Base-by-base conservation (phyloP, 768 basidiomycete species). In the Candolleomyces efflorescens region DNA sequence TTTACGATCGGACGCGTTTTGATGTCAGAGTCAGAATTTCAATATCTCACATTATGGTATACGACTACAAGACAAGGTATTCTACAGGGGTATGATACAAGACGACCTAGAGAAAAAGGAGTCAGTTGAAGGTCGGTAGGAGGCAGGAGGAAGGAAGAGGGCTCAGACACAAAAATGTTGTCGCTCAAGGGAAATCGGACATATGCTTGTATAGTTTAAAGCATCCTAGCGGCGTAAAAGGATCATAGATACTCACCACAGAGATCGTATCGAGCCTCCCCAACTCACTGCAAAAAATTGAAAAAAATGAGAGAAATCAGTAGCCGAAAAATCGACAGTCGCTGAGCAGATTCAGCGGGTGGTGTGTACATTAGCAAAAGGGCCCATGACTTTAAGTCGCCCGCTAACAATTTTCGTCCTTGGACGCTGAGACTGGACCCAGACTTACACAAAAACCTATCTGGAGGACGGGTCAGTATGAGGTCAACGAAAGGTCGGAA, bases 351-450 rank as follows among this genome's bases (percentile, higher is more conserved):
- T 47, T 59, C 58, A 59, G 58, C 38, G 58, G 58, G 58, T 59
- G 58, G 58, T 59, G 58, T 26, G 58, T 44, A 59, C 53, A 50
- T 54, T 59, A 59, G 58, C 58, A 44, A 39, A 41, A 24, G 51
- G 58, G 58, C 51, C 46, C 58, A 59, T 59, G 13, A 44, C 10
- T 37, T 46, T 32, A 20, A 13, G 58, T 59, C 58, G 52, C 58
- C 58, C 51, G 58, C 58, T 59, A 59, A 59, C 51, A n/a, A 22
- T 59, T 59, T 59, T 59, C 58, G 58, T 59, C 58, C 51, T 53
- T 54, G 2, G 22, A 52, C 51, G 26, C 22, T 5, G 23, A 27
- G 32, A 36, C 3, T 10, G 27, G 20, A 46, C 17, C 6, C n/a
- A 50, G 6, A 49, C 51, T 58, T 50, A 57, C 56, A 51, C 12